Percentiles rank a stretch among this genome's conserved stretches.
These are phyloP conservation scores for Spathaspora gorwiae DNA, from an alignment of 805 yeast genomes.

Conservation along the genomic window DNA sequence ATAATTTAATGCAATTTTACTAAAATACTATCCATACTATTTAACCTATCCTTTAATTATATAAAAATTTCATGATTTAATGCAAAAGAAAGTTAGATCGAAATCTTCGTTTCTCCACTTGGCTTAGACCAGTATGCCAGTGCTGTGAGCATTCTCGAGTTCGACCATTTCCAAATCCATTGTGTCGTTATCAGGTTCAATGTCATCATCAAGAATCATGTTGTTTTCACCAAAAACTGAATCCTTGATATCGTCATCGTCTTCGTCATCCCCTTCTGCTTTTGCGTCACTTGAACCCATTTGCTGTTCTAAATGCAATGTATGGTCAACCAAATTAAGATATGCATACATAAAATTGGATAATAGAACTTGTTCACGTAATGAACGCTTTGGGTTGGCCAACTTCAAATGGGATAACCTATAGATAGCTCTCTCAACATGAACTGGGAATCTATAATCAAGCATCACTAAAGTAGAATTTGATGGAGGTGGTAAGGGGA, in stretches of 20 bases:
- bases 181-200: conserved; percentile 10
- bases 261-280: conserved; percentile 6
- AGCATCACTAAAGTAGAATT: conserved; percentile 74
- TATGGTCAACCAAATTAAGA: conserved; percentile 89
- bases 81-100: no score
- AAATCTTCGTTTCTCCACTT: no score
- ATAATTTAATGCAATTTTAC: no score
- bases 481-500: conserved; percentile 79
- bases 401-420: conserved; percentile 87
- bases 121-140: not conserved
- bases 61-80: no score
- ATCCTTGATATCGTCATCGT: conserved; percentile 11
- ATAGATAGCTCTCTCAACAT: conserved; percentile 93
- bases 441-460: conserved; percentile 85
- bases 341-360: conserved; percentile 98
- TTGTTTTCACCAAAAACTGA: conserved; percentile 2
- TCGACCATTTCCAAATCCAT: conserved; percentile 18
- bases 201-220: conserved; percentile 3
- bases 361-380: conserved; percentile 85
- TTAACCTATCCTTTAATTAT: no score
- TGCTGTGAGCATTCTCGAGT: not conserved
- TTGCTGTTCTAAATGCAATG: conserved; percentile 67
- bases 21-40: no score
- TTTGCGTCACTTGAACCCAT: conserved; percentile 14
- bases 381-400: conserved; percentile 88